Percentiles rank a stretch among this genome's conserved stretches.
phyloP scores from a whole-genome alignment of 805 yeast species.

The Saturnispora gosingensis region DNA sequence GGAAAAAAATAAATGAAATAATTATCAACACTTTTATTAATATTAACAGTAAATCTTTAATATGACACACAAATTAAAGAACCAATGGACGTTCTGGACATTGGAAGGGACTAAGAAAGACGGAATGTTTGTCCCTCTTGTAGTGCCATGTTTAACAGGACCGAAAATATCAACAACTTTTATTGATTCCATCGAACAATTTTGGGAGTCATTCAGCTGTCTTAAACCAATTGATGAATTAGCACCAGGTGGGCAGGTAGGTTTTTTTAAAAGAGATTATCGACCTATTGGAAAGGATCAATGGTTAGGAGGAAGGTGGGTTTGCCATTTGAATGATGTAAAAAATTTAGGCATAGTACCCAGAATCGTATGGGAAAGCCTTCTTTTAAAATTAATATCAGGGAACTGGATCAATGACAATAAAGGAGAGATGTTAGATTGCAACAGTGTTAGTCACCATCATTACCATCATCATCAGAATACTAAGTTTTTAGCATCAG shows the following conservation, averaged over 20 bases:
- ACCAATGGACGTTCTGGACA: background rate
- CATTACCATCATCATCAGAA: background rate
- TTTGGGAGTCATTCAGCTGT: constrained; percentile 37
- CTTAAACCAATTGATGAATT: constrained; percentile 33
- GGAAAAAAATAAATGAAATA: background rate
- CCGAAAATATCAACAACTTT: background rate
- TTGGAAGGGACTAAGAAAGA: background rate
- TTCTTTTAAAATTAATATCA: constrained; percentile 40
- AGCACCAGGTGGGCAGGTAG: constrained; percentile 41
- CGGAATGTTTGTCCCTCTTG: background rate
- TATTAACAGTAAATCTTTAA: background rate
- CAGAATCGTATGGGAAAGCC: constrained; percentile 46
- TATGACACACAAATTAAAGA: background rate
- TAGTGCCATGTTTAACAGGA: background rate
- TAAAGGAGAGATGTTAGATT: background rate
- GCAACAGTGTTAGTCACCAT: background rate
- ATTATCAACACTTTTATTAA: background rate
- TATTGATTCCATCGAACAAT: constrained; percentile 43
- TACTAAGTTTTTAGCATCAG: background rate
- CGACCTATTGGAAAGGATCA: constrained; percentile 67
- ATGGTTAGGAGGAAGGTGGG: constrained; percentile 55
- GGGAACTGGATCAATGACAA: constrained; percentile 17
- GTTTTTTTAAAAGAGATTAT: constrained; percentile 49
- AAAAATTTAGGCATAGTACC: constrained; percentile 18
- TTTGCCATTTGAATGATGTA: constrained; percentile 24